These are phyloP conservation scores for Aspergillus nidulans DNA, from an alignment of 495 filamentous ascomycete genomes.

Conservation along the genomic window DNA sequence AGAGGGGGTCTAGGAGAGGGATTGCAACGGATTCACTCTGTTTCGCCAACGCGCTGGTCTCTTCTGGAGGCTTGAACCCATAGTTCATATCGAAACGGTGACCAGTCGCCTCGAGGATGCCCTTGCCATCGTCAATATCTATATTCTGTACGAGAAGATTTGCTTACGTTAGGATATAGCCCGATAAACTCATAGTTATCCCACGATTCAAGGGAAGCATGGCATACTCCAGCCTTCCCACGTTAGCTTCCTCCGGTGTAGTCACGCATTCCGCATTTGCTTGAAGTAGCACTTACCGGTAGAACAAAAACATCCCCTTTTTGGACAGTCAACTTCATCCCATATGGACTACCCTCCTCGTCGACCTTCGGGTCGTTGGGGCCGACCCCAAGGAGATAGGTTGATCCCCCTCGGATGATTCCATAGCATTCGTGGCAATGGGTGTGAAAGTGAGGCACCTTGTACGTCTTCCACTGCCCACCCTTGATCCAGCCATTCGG, in stretches of 20 bases:
- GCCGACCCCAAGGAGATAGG: neutral
- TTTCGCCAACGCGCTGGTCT: neutral
- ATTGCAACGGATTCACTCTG: no score
- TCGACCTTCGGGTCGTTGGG: neutral
- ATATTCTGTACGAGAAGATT: neutral
- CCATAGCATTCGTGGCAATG: slow-evolving; percentile 1
- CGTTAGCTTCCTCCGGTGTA: neutral
- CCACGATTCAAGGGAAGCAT: neutral
- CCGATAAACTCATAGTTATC: slow-evolving; percentile 5
- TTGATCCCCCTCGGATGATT: neutral
- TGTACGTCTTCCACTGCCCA: slow-evolving; percentile 5
- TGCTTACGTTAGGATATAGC: neutral
- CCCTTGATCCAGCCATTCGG: slow-evolving; percentile 2
- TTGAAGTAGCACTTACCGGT: neutral
- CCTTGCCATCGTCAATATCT: neutral
- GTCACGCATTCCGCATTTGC: no score
- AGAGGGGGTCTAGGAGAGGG: no score
- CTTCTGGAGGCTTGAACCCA: neutral
- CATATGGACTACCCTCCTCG: neutral
- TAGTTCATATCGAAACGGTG: slow-evolving; percentile 5
- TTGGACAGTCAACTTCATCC: slow-evolving; percentile 1
- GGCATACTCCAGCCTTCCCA: neutral
- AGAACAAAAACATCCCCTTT: slow-evolving; percentile 2
- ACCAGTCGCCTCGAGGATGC: neutral
- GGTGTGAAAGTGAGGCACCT: neutral